phyloP scores from a whole-genome alignment of 768 basidiomycete genomes.

The Podaxis carcinomalis region DNA sequence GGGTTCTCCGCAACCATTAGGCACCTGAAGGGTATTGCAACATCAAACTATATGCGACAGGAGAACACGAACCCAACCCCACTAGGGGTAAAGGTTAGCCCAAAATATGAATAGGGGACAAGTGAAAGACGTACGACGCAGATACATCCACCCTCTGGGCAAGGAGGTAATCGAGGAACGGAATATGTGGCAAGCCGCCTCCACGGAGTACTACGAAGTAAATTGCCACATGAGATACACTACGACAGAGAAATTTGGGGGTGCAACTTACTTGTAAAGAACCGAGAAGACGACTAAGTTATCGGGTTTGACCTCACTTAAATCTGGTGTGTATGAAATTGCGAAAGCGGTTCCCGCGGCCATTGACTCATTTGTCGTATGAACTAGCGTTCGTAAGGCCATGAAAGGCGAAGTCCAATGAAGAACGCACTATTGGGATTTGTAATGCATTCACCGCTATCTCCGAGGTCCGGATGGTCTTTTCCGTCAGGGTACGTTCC shows the following conservation, averaged over 20 bases:
- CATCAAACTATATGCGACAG: not conserved
- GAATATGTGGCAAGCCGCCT: constrained; percentile 35
- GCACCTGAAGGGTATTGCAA: constrained; percentile 9
- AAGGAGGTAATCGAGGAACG: constrained; percentile 40
- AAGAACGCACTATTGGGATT: constrained; percentile 31
- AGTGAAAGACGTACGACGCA: constrained; percentile 28
- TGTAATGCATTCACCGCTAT: constrained; percentile 30
- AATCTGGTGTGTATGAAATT: constrained; percentile 39
- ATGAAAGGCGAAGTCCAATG: not conserved
- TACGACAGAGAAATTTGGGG: not conserved
- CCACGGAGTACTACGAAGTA: constrained; percentile 36
- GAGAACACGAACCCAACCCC: not conserved
- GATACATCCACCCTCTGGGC: constrained; percentile 37
- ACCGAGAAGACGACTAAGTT: constrained; percentile 42
- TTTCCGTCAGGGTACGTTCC: constrained; percentile 30
- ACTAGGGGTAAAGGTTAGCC: not conserved
- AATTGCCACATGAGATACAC: not conserved
- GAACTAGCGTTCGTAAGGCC: constrained; percentile 26
- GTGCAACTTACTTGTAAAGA: constrained; percentile 28
- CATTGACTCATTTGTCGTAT: constrained; percentile 41
- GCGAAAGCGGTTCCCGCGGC: constrained; percentile 44
- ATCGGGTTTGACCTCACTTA: constrained; percentile 34
- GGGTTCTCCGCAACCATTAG: constrained; percentile 31
- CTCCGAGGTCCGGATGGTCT: constrained; percentile 27
- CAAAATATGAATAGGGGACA: not conserved